Evolutionary conservation across 148 eudicot genomes (phyloP).

Genomic region (Talinum fruticosum): DNA sequence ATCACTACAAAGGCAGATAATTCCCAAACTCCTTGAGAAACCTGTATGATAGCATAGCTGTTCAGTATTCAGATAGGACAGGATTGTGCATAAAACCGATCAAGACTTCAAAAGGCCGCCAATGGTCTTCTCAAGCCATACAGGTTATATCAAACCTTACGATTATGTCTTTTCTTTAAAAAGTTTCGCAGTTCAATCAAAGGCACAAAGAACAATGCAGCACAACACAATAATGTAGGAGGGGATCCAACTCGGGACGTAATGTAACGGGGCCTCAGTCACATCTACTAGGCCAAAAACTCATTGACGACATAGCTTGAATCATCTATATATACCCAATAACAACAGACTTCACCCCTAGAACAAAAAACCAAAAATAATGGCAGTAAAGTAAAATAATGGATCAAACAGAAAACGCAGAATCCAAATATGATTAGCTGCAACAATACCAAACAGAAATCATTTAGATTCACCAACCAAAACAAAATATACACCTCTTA

Average conservation of each 20-base stretch:
- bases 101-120: not conserved
- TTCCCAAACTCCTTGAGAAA: constrained; percentile 17
- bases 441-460: not conserved
- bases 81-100: not conserved
- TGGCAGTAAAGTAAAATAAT: not conserved
- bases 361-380: no score
- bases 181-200: not conserved
- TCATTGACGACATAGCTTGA: not conserved
- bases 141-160: not conserved
- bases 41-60: constrained; percentile 15
- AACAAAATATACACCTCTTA: not conserved
- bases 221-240: not conserved
- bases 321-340: not conserved
- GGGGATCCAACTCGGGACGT: not conserved
- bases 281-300: not conserved
- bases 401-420: not conserved
- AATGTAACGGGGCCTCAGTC: not conserved
- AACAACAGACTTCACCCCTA: not conserved
- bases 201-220: not conserved
- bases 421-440: not conserved
- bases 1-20: constrained; percentile 3
- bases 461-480: not conserved
- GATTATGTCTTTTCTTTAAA: no score
- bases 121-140: no score
- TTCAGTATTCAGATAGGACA: not conserved